phyloP scores from a whole-genome alignment of 148 eudicot species.

The Suaeda aralocaspica region DNA sequence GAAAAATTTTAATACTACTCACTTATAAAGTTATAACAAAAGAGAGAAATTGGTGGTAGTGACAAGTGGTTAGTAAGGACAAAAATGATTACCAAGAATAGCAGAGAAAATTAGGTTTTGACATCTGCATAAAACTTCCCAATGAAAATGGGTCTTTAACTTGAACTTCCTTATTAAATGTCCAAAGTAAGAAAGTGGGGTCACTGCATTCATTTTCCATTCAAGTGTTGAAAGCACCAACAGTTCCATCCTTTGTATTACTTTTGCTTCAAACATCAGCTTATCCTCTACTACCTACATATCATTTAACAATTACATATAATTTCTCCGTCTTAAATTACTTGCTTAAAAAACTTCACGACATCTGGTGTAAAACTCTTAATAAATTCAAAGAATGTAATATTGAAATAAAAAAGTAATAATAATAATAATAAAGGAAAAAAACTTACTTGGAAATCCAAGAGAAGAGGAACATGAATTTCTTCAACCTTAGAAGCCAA shows the following conservation, averaged over 20 bases:
- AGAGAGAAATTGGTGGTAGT: not conserved
- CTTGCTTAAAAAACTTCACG: no score
- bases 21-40: no score
- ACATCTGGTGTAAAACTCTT: no score
- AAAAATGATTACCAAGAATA: constrained; percentile 51
- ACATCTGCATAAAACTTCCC: constrained; percentile 47
- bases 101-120: constrained; percentile 45
- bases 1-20: no score
- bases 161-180: constrained; percentile 48
- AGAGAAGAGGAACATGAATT: constrained; percentile 57
- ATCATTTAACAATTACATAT: constrained; percentile 13
- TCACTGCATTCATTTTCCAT: constrained; percentile 84
- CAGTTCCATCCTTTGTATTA: constrained; percentile 78
- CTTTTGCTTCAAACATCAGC: constrained; percentile 63
- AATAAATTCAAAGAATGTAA: no score
- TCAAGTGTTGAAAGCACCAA: constrained; percentile 63
- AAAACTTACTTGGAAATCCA: constrained; percentile 64
- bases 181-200: constrained; percentile 67
- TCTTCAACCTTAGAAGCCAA: constrained; percentile 83
- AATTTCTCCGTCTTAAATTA: no score
- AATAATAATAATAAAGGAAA: not conserved
- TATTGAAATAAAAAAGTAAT: no score
- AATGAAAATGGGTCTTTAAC: constrained; percentile 37
- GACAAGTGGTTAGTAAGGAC: not conserved
- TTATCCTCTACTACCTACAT: constrained; percentile 60